Evolutionary conservation across 1,284 basidiomycete species (phyloP).

Genomic region (Austroboletus novae-zelandiae): DNA sequence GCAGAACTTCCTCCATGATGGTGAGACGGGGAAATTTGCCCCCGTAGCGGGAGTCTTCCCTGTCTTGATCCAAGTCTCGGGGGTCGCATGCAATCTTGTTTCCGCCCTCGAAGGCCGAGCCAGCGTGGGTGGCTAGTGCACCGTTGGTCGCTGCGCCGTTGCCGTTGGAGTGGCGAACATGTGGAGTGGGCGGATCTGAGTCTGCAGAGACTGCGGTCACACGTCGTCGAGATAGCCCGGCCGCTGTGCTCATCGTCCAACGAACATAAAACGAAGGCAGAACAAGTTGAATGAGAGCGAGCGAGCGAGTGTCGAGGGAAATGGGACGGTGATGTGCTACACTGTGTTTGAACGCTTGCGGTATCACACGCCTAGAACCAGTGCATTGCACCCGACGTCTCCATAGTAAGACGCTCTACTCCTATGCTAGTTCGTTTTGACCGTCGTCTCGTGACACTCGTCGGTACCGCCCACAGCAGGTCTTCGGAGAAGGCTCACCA

Average conservation of each 20-base stretch:
- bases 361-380: background rate
- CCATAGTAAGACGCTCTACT: background rate
- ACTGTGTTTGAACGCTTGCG: too few relatives aligned
- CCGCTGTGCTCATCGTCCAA: slow-evolving; percentile 39
- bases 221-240: slow-evolving; percentile 54
- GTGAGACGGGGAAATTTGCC: slow-evolving; percentile 85
- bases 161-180: slow-evolving; percentile 29
- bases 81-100: slow-evolving; percentile 93
- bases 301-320: background rate
- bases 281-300: background rate
- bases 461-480: too few relatives aligned
- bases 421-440: too few relatives aligned
- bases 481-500: too few relatives aligned
- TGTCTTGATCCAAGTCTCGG: slow-evolving; percentile 79
- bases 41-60: slow-evolving; percentile 65
- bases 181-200: slow-evolving; percentile 34
- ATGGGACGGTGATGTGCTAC: too few relatives aligned
- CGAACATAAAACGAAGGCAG: slow-evolving; percentile 19
- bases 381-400: background rate
- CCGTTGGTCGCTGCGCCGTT: slow-evolving; percentile 32
- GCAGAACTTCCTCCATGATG: slow-evolving; percentile 94
- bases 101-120: slow-evolving; percentile 80
- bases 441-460: too few relatives aligned
- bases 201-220: slow-evolving; percentile 41
- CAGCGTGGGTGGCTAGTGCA: slow-evolving; percentile 46